A percentile compares a stretch with the other conserved stretches of the same genome.
phyloP scores from a whole-genome alignment of 768 basidiomycete species.

The Termitomyces sp. region DNA sequence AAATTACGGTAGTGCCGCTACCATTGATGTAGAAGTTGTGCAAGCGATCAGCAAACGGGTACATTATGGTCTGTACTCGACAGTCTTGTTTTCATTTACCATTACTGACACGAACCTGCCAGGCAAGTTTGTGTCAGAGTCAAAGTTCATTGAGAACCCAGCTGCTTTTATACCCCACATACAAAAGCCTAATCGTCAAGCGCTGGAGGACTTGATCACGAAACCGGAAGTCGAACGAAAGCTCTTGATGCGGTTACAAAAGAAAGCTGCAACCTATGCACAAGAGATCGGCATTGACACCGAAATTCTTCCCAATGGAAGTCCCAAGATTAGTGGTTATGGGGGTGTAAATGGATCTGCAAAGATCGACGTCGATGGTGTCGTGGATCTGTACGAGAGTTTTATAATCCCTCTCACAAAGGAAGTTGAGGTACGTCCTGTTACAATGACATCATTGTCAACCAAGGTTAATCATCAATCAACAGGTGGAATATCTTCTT shows the following conservation, averaged over 20 bases:
- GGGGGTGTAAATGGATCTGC: conserved; percentile 30
- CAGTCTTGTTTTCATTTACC: background rate
- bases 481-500: conserved; percentile 92
- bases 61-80: conserved; percentile 77
- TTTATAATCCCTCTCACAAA: conserved; percentile 98
- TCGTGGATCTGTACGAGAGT: conserved; percentile 90
- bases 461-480: background rate
- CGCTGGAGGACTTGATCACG: conserved; percentile 86
- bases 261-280: conserved; percentile 79
- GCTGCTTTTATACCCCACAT: conserved; percentile 93
- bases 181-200: conserved; percentile 66
- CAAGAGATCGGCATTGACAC: conserved; percentile 79
- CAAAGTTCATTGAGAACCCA: conserved; percentile 88
- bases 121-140: conserved; percentile 99
- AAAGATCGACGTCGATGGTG: conserved; percentile 91
- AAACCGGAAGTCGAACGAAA: conserved; percentile 93
- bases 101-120: background rate
- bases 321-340: conserved; percentile 27
- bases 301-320: conserved; percentile 18
- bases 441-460: background rate
- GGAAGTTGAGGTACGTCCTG: conserved; percentile 83
- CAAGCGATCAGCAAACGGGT: conserved; percentile 98
- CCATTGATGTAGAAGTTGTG: conserved; percentile 93
- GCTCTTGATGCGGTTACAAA: conserved; percentile 76
- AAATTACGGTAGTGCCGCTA: conserved; percentile 95